Percentiles rank a stretch among this genome's conserved stretches.
Conservation (phyloP, 176 grass and related monocot species). For the Phoenix roebelenii region DNA sequence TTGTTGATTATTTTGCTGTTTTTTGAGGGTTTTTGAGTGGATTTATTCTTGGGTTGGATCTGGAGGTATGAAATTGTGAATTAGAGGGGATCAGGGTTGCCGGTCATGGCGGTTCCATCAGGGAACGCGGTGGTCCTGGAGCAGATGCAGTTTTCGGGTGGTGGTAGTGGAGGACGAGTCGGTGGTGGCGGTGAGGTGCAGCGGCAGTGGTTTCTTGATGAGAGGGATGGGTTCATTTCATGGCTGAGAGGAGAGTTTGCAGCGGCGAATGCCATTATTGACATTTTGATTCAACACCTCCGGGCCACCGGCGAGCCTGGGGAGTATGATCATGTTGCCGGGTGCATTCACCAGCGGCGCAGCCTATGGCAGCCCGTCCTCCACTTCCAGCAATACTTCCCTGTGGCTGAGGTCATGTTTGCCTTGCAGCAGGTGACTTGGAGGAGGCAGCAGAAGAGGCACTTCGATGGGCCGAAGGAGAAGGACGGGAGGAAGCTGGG, state of each 20-base stretch:
- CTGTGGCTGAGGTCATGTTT: conserved; percentile 50
- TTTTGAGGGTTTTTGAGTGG: too few species aligned
- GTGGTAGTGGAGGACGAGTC: too few species aligned
- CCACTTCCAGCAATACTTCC: conserved; percentile 94
- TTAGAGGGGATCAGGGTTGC: too few species aligned
- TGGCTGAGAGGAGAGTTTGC: conserved; percentile 93
- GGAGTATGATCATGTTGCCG: conserved; percentile 61
- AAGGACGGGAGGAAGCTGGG: conserved; percentile 26
- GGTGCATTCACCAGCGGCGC: conserved; percentile 60
- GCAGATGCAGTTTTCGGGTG: too few species aligned
- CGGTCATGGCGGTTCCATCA: too few species aligned
- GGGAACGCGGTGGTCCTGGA: too few species aligned
- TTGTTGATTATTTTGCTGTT: too few species aligned
- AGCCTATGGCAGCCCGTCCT: conserved; percentile 71
- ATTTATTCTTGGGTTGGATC: too few species aligned
- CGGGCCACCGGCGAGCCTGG: conserved; percentile 41
- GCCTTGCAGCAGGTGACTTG: conserved; percentile 65
- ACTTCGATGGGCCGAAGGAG: conserved; percentile 9
- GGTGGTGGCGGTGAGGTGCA: not conserved
- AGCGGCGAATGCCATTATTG: conserved; percentile 83
- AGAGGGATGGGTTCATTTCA: conserved; percentile 78
- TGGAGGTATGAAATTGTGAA: too few species aligned
- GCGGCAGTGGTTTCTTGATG: conserved; percentile 39
- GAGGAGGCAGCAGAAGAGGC: conserved; percentile 30
- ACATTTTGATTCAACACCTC: conserved; percentile 63